Base-by-base conservation (phyloP, 108 stramenopile genomes). In the Nitzschia sp. region DNA sequence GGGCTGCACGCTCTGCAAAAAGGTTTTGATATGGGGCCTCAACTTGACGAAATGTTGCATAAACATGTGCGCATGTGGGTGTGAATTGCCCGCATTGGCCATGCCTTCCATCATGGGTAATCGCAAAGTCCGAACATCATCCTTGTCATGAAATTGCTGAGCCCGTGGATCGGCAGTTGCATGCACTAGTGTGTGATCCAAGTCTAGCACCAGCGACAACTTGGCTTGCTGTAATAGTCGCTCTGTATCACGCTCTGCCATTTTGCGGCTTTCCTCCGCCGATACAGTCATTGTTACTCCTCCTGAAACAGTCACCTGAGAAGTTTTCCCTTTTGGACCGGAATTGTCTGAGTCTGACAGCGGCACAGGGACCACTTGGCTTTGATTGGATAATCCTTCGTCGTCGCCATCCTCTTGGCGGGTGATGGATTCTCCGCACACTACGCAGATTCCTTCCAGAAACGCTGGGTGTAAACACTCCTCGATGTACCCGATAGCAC, bases 151-250 rank as follows among this genome's bases (percentile, higher is more conserved):
- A 70, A 67, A 84, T 46, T 75, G 64, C 11, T 60, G 53, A 1
- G 94, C 94, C 1, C 94, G 72, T 34, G 60, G 55, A 60, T 95
- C 94, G 28, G 87, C 76, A 13, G 94, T 95, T 26, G 94, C 90
- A 78, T 95, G 94, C 18, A 95, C 70, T 28, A 95, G 66, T 2
- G 94, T 95, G 68, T 93, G 92, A 78, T 95, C 94, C 57, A 95
- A 73, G 81, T 95, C 94, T 55, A 95, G 67, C 5, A 93, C 90
- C n/a, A 95, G 69, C 26, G 80, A 82, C 11, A 95, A 63, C 62
- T 88, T 84, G 32, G 71, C 74, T 33, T 66, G 62, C 49, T 71
- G 51, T 26, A 59, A 74, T 25, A 94, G 45, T 55, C 83, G 82
- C 35, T 76, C 67, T 1, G 76, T 71, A 29, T 79, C 68, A 31